phyloP scores from a whole-genome alignment of 2,329 filamentous ascomycete species.

The Leptographium lundbergii region DNA sequence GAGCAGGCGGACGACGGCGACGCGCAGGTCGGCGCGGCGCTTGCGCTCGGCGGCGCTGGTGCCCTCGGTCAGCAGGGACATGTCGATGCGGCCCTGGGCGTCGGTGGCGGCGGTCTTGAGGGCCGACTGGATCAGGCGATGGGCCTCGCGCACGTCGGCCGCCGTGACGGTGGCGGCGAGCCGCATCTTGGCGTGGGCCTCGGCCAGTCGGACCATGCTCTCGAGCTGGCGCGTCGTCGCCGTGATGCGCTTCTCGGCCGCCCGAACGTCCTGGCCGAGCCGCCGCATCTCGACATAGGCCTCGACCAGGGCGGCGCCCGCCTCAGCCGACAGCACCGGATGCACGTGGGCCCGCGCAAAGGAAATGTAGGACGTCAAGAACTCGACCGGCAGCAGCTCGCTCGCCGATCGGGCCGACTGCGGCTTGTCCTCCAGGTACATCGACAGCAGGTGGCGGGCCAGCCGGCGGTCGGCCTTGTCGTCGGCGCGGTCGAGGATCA shows the following conservation, averaged over 20 bases:
- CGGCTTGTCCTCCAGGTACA: constrained; percentile 92
- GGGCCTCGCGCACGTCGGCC: constrained; percentile 78
- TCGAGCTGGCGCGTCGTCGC: constrained; percentile 94
- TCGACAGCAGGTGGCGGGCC: constrained; percentile 83
- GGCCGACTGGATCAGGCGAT: constrained; percentile 82
- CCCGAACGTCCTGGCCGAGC: constrained; percentile 74
- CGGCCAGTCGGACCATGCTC: constrained; percentile 92
- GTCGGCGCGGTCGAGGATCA: constrained; percentile 88
- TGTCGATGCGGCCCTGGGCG: constrained; percentile 83
- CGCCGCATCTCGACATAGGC: constrained; percentile 93
- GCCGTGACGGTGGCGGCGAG: constrained; percentile 63
- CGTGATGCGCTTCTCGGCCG: constrained; percentile 90
- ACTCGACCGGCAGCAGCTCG: constrained; percentile 85
- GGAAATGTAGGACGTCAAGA: constrained; percentile 92
- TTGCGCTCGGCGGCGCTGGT: constrained; percentile 78
- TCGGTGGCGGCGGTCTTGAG: constrained; percentile 98
- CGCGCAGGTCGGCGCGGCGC: constrained; percentile 72
- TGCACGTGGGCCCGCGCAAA: constrained; percentile 83
- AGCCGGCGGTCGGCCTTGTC: constrained; percentile 80
- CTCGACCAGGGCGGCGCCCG: constrained; percentile 71
- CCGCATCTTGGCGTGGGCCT: constrained; percentile 97
- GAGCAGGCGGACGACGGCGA: constrained; percentile 57
- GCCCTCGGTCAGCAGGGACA: constrained; percentile 91
- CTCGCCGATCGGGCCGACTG: constrained; percentile 62
- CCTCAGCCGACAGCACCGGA: constrained; percentile 66